Conservation (phyloP, 2,329 filamentous ascomycete species). For the Epichloe scottii region DNA sequence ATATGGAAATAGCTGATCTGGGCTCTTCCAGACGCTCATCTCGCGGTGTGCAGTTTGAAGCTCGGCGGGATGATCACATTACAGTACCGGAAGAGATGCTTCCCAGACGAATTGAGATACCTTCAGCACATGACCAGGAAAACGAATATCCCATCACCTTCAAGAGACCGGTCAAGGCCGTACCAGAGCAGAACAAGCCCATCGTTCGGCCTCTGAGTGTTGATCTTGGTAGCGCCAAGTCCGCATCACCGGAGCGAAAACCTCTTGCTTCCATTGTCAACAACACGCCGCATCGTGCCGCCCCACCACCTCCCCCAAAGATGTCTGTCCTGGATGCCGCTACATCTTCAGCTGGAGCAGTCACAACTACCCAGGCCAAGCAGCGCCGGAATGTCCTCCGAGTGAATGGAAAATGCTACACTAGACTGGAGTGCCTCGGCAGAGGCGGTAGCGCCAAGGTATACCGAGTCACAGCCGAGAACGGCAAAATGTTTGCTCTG, state of each 20-base stretch:
- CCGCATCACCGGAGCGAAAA: conserved; percentile 42
- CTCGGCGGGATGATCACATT: conserved; percentile 12
- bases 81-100: conserved; percentile 8
- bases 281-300: conserved; percentile 66
- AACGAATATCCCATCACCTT: conserved; percentile 66
- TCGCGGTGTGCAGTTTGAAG: conserved; percentile 10
- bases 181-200: conserved; percentile 43
- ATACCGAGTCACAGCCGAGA: conserved; percentile 93
- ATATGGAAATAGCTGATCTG: conserved; percentile 21
- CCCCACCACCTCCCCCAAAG: conserved; percentile 77
- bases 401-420: conserved; percentile 86
- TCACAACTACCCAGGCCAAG: conserved; percentile 56
- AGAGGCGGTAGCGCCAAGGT: conserved; percentile 89
- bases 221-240: conserved; percentile 25
- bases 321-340: conserved; percentile 94
- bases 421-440: conserved; percentile 78
- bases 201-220: conserved; percentile 36
- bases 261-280: conserved; percentile 40
- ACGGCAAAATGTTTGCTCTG: conserved; percentile 86
- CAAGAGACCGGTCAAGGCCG: conserved; percentile 42
- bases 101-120: conserved; percentile 36
- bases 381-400: conserved; percentile 74
- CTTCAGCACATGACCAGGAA: conserved; percentile 65
- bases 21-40: conserved; percentile 20
- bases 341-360: conserved; percentile 69